A percentile compares a stretch with the other conserved stretches of the same genome.
phyloP scores from a whole-genome alignment of 306 rosid species.

The Oemleria cerasiformis region DNA sequence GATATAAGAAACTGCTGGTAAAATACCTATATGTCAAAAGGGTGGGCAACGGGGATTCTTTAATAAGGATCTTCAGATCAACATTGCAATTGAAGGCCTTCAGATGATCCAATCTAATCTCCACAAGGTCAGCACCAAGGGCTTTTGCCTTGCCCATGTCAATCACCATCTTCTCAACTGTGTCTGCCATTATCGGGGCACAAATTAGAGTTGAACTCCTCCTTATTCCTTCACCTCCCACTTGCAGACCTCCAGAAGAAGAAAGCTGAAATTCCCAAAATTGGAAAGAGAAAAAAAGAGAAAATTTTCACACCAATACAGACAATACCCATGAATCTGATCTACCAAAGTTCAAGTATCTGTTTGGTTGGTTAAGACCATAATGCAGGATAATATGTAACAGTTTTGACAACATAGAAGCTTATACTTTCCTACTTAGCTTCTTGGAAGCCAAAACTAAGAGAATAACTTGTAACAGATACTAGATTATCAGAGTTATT shows the following conservation, averaged over 20 bases:
- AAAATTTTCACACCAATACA: background rate
- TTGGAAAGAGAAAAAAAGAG: background rate
- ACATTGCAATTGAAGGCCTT: constrained; percentile 41
- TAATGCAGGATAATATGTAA: background rate
- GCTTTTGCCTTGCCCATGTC: constrained; percentile 41
- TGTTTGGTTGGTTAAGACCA: background rate
- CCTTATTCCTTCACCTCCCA: constrained; percentile 27
- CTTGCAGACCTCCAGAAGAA: constrained; percentile 24
- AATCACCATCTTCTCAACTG: constrained; percentile 44
- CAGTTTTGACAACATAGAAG: background rate
- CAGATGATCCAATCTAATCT: constrained; percentile 63
- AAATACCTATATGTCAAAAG: constrained; percentile 60
- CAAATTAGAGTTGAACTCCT: constrained; percentile 54
- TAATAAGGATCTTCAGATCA: constrained; percentile 45
- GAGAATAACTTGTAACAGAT: background rate
- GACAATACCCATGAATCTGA: background rate
- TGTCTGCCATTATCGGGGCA: constrained; percentile 56
- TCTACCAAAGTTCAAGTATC: background rate
- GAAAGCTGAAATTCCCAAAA: constrained; percentile 34
- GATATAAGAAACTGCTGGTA: background rate
- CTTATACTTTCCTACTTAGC: background rate
- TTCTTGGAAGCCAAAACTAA: background rate
- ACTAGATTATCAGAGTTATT: background rate
- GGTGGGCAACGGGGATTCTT: constrained; percentile 46
- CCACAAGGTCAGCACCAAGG: constrained; percentile 63